Base-by-base conservation (phyloP, 306 rosid genomes). In the Corylus avellana region DNA sequence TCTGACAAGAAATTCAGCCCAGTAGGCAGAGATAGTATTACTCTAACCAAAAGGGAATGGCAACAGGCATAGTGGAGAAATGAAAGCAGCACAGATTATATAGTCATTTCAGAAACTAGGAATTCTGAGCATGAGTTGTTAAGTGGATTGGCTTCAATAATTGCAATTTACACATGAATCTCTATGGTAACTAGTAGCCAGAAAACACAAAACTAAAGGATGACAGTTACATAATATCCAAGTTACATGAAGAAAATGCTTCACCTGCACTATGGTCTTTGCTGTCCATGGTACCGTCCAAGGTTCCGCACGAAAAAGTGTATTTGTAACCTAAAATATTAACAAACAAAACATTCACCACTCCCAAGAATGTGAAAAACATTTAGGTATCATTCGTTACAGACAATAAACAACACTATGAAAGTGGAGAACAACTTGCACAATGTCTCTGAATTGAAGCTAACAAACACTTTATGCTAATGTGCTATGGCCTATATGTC, bases 261-360 rank as follows among this genome's bases (percentile, higher is more conserved):
- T 77, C 75, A 90, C 93, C 91, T 87, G 90, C 58, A 82, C 70
- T 84, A 85, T 87, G 57, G 90, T 87, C 82, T 80, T 84, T 58
- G 82, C 88, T 22, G 86, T 86, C 90, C 93, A 87, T 46, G 93
- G 90, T 56, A 90, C 91, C 4, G 82, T 78, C 91, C 93, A 87
- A 50, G 91, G 87, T 51, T 86, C 72, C 71, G 69, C 84, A 64
- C 51, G 59, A 79, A 51, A 80, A 80, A 85, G 42, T 22, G 73
- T 48, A 76, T 75, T 73, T 73, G 55, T 63, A 68, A 81, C 84
- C 88, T 84, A 81, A 39, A 82, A 86, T 72, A 62, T 78, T 22
- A 70, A 73, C 63, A 81, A 66, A 75, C 64, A 78, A 62, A 35
- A 59, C 32, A 17, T 42, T 75, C 62, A 78, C 12, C 55, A 77